A percentile compares a stretch with the other conserved stretches of the same genome.
phyloP scores from a whole-genome alignment of 345 rosid species.

The Eucalyptus regnans region DNA sequence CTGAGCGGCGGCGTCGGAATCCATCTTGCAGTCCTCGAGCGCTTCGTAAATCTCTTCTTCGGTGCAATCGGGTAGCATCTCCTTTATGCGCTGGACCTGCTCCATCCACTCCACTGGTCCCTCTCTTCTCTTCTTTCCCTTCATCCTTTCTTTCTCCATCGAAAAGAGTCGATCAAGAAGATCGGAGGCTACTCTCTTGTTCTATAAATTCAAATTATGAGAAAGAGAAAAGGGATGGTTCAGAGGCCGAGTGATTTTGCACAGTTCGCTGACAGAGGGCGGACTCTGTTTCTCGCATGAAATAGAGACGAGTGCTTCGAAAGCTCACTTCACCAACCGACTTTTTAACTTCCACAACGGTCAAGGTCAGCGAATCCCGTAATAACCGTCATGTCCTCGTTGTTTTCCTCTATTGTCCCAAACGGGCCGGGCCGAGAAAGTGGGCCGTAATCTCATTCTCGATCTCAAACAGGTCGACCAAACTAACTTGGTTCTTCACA shows the following conservation, averaged over 20 bases:
- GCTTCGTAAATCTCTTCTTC: conserved; percentile 35
- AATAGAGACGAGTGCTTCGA: background rate
- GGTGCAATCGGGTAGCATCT: conserved; percentile 15
- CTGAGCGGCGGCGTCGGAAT: conserved; percentile 37
- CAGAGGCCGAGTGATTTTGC: background rate
- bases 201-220: background rate
- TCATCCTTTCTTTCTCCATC: conserved; percentile 11
- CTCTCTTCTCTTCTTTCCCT: background rate
- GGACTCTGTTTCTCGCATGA: background rate
- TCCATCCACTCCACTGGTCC: background rate
- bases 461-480: background rate
- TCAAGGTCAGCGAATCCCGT: background rate
- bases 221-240: background rate
- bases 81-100: conserved; percentile 28
- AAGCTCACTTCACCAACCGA: background rate
- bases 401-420: background rate
- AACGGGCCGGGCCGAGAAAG: background rate
- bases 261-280: background rate
- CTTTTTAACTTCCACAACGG: background rate
- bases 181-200: background rate
- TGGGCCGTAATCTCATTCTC: background rate
- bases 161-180: background rate
- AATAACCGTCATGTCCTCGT: background rate
- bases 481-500: background rate
- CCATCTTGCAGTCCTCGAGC: conserved; percentile 37